These are phyloP conservation scores for Lichenothelia convexa DNA, from an alignment of 495 filamentous ascomycete species.

Conservation along the genomic window DNA sequence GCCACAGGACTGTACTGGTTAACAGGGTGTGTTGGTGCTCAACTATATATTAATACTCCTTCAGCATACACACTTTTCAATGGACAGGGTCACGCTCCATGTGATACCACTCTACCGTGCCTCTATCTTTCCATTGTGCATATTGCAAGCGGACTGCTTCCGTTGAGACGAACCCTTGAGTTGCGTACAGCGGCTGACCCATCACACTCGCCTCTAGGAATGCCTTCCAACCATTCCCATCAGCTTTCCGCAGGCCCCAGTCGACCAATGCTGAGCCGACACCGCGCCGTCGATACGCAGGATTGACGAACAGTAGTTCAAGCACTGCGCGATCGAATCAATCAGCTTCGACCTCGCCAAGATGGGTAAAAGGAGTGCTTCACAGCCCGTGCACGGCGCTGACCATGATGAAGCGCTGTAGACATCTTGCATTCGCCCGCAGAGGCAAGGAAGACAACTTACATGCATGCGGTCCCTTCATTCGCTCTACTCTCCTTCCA, in stretches of 20 bases:
- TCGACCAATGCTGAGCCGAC: constrained; percentile 22
- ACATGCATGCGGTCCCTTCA: background rate
- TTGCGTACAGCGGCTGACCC: constrained; percentile 24
- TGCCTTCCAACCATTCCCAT: constrained; percentile 21
- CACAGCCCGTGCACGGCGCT: too few relatives aligned
- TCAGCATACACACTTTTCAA: too few relatives aligned
- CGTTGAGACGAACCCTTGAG: constrained; percentile 15
- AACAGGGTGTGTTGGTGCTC: too few relatives aligned
- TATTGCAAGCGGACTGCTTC: background rate
- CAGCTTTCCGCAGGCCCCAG: constrained; percentile 27
- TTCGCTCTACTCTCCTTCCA: background rate
- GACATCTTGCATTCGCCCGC: too few relatives aligned
- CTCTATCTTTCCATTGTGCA: background rate
- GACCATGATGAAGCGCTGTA: too few relatives aligned
- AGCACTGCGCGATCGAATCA: too few relatives aligned
- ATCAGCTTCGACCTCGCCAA: too few relatives aligned
- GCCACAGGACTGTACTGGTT: too few relatives aligned
- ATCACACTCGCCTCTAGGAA: constrained; percentile 25
- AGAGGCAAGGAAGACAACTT: too few relatives aligned
- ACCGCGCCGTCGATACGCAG: constrained; percentile 11
- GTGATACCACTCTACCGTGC: background rate
- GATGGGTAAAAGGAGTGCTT: too few relatives aligned
- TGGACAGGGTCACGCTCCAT: too few relatives aligned
- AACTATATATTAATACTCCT: too few relatives aligned
- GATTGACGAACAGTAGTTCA: background rate